phyloP scores from a whole-genome alignment of 495 filamentous ascomycete genomes.

The Neurospora sp. region DNA sequence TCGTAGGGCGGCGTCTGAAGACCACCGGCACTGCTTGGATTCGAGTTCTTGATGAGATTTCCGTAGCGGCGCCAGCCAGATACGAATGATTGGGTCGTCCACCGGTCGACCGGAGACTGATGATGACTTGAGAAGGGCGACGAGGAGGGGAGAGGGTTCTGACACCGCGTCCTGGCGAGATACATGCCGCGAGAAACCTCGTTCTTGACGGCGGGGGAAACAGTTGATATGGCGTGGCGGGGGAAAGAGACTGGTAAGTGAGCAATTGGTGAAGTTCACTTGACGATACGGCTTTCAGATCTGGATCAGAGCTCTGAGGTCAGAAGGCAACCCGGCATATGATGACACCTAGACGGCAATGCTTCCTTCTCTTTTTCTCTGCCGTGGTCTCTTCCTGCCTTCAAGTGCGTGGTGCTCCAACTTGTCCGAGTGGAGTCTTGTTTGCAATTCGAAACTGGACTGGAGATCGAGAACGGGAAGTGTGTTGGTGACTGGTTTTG shows the following conservation, averaged over 20 bases:
- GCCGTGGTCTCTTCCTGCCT: background rate
- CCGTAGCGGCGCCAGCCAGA: background rate
- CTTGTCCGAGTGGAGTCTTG: background rate
- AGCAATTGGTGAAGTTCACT: background rate
- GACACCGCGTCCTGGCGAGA: background rate
- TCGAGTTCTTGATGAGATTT: background rate
- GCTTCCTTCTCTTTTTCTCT: background rate
- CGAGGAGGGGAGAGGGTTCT: background rate
- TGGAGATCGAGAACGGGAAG: background rate
- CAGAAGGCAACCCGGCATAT: background rate
- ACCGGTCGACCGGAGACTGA: background rate
- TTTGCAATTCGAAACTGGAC: background rate
- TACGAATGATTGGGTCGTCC: background rate
- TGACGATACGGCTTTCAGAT: background rate
- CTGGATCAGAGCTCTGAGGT: background rate
- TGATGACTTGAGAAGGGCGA: background rate
- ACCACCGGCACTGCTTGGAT: conserved; percentile 14
- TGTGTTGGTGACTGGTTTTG: background rate
- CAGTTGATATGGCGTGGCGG: background rate
- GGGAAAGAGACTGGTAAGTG: background rate
- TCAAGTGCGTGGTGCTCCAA: background rate
- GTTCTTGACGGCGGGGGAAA: background rate
- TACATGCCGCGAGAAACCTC: background rate
- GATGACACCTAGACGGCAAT: background rate
- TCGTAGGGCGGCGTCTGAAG: conserved; percentile 42